Conservation (phyloP, 2,329 filamentous ascomycete species). For the Aureobasidium uvarum region DNA sequence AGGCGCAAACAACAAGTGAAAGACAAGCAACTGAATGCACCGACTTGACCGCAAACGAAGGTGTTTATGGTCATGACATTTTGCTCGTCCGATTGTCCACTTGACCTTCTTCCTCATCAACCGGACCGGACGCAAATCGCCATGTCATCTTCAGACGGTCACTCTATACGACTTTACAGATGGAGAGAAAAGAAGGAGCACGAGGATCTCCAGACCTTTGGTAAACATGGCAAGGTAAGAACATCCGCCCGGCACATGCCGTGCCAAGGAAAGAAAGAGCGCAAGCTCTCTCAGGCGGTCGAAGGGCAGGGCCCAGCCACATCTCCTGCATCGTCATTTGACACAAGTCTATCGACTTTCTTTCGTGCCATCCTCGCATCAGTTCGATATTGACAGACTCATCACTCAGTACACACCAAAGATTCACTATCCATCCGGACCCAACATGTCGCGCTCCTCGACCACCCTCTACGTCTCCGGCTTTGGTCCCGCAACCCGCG, state of each 20-base stretch:
- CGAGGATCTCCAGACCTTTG: conserved; percentile 3
- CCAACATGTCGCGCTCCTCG: conserved; percentile 73
- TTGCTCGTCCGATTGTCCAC: neutral
- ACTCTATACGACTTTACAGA: conserved; percentile 9
- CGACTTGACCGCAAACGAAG: conserved; percentile 9
- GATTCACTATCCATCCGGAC: neutral
- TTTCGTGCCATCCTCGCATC: neutral
- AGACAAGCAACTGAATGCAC: neutral
- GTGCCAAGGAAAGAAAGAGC: conserved; percentile 18
- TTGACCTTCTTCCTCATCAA: neutral
- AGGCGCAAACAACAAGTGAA: conserved; percentile 13
- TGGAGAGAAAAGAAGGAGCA: conserved; percentile 19
- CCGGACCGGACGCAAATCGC: neutral
- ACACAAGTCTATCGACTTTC: conserved; percentile 21
- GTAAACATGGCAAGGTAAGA: conserved; percentile 11
- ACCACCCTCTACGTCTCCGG: conserved; percentile 98
- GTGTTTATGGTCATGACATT: neutral
- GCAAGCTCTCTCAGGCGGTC: conserved; percentile 4
- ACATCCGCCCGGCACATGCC: neutral
- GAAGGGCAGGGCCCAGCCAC: conserved; percentile 12
- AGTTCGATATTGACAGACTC: conserved; percentile 10
- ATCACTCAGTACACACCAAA: conserved; percentile 5
- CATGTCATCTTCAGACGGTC: conserved; percentile 13
- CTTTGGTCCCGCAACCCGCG: conserved; percentile 98
- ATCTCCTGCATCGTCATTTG: conserved; percentile 22